Evolutionary conservation across 345 rosid species (phyloP).

Genomic region (Salix udensis): DNA sequence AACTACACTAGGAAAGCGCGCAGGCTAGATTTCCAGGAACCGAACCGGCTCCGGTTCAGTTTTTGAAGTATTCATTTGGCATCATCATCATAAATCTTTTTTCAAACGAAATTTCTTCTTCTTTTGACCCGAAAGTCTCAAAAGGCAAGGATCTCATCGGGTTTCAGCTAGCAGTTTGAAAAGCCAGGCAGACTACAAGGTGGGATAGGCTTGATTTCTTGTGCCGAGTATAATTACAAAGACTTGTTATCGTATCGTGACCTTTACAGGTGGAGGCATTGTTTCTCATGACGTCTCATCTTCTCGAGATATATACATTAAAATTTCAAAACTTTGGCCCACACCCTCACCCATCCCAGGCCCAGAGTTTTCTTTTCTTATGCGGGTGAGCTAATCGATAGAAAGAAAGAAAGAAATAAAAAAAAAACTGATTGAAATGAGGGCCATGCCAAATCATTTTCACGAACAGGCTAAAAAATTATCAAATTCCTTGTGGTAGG

Average conservation of each 20-base stretch:
- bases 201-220: neutral
- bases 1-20: neutral
- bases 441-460: constrained; percentile 11
- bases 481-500: too few species aligned
- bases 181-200: neutral
- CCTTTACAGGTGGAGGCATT: constrained; percentile 41
- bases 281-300: constrained; percentile 16
- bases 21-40: neutral
- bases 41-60: constrained; percentile 4
- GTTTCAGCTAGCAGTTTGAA: neutral
- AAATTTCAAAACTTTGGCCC: constrained; percentile 16
- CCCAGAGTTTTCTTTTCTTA: neutral
- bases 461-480: too few species aligned
- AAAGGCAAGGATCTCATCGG: neutral
- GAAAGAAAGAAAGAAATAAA: too few species aligned
- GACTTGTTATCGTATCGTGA: constrained; percentile 10
- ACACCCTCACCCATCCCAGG: neutral
- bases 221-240: constrained; percentile 7
- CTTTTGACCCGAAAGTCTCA: neutral
- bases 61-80: constrained; percentile 5
- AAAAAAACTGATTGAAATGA: too few species aligned
- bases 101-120: too few species aligned
- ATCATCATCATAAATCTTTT: neutral
- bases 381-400: neutral
- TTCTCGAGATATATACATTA: neutral